Percentiles rank a stretch among this genome's conserved stretches.
phyloP scores from a whole-genome alignment of 1,139 yeast species.

The Candida tropicalis region DNA sequence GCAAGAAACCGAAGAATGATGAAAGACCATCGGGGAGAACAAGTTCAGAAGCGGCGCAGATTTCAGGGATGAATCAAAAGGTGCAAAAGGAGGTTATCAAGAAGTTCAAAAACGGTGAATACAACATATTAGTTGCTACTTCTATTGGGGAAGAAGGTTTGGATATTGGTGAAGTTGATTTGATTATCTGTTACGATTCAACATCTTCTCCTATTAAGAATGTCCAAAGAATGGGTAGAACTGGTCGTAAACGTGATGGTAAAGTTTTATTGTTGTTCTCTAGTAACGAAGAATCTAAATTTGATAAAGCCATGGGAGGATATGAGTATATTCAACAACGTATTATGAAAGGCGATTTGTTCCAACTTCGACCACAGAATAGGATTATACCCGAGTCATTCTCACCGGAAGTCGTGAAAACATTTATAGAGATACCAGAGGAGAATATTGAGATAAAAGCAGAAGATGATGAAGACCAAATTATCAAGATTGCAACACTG shows the following conservation, averaged over 20 bases:
- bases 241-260: conserved; percentile 95
- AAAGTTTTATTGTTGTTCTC: conserved; percentile 77
- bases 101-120: conserved; percentile 68
- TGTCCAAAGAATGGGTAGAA: conserved; percentile 96
- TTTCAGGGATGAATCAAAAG: conserved; percentile 69
- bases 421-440: conserved; percentile 64
- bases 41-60: conserved; percentile 57
- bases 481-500: conserved; percentile 62
- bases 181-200: conserved; percentile 90
- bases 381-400: conserved; percentile 65
- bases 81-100: conserved; percentile 72
- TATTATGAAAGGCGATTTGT: conserved; percentile 45
- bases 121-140: conserved; percentile 88
- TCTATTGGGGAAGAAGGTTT: conserved; percentile 98
- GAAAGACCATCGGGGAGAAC: conserved; percentile 23
- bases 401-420: conserved; percentile 58
- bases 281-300: conserved; percentile 74
- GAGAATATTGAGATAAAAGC: conserved; percentile 60
- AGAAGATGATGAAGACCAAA: conserved; percentile 65
- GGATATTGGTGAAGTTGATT: conserved; percentile 96
- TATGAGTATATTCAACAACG: conserved; percentile 77
- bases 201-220: conserved; percentile 93
- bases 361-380: conserved; percentile 51
- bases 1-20: conserved; percentile 24
- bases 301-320: conserved; percentile 83